Evolutionary conservation across 2,329 filamentous ascomycete species (phyloP).

Genomic region (Amylocarpus encephaloides): DNA sequence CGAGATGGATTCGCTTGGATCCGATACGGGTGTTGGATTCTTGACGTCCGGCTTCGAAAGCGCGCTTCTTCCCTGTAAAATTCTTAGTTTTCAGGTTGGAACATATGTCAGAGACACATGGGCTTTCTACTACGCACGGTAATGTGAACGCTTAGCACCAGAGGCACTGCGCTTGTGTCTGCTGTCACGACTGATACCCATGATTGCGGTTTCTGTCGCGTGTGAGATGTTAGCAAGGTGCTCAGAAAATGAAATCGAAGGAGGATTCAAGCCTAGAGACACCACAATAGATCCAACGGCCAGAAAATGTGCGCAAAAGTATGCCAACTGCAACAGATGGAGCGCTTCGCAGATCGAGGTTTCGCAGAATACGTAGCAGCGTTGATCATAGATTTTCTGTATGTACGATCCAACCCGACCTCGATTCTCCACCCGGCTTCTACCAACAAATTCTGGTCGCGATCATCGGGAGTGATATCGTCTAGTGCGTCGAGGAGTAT

Average conservation of each 20-base stretch:
- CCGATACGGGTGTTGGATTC: conserved; percentile 99
- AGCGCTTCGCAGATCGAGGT: background rate
- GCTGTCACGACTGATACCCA: conserved; percentile 99
- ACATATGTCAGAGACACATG: conserved; percentile 60
- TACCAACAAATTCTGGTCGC: conserved; percentile 10
- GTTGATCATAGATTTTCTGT: background rate
- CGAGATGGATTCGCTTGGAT: conserved; percentile 89
- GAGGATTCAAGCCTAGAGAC: background rate
- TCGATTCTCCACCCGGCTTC: background rate
- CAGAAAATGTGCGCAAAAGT: conserved; percentile 5
- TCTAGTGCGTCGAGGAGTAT: background rate
- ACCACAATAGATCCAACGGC: conserved; percentile 1
- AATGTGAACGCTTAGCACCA: conserved; percentile 94
- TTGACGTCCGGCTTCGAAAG: conserved; percentile 99
- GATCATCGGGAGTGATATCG: conserved; percentile 1
- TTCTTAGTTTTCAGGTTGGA: conserved; percentile 60
- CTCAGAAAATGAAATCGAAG: background rate
- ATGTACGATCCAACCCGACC: conserved; percentile 1
- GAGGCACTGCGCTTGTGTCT: conserved; percentile 99
- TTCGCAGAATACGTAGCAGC: conserved; percentile 3
- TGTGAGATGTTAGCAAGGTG: conserved; percentile 26
- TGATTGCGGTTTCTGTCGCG: conserved; percentile 66
- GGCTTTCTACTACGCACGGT: conserved; percentile 72
- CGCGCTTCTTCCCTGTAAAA: conserved; percentile 80
- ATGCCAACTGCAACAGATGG: background rate